Conservation (phyloP, 257 asterid genomes). For the Solanum microdontum region DNA sequence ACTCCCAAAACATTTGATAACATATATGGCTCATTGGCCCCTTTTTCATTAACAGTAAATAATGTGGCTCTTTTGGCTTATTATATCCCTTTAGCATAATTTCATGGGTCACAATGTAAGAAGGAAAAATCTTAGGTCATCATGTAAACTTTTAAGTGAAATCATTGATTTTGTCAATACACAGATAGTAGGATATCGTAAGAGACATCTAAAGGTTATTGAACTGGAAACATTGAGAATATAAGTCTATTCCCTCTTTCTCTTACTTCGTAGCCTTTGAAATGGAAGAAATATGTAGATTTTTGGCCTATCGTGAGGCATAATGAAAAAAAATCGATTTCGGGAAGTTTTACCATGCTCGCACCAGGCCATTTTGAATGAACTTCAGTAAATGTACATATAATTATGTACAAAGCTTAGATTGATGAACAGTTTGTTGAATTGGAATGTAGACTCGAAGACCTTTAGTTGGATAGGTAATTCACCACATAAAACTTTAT, state of each 20-base stretch:
- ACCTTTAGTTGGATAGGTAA: neutral
- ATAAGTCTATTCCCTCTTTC: neutral
- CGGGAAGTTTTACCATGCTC: neutral
- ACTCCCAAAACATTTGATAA: neutral
- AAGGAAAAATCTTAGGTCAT: neutral
- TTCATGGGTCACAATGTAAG: neutral
- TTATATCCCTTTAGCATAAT: neutral
- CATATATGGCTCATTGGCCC: neutral
- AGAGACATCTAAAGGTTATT: neutral
- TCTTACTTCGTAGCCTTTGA: neutral
- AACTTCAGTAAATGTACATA: neutral
- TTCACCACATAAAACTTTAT: neutral
- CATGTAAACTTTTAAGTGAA: neutral
- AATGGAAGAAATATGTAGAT: neutral
- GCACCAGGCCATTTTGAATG: neutral
- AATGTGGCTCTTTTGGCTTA: neutral
- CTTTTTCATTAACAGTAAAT: neutral
- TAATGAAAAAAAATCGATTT: neutral
- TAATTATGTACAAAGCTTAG: neutral
- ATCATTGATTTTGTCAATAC: neutral
- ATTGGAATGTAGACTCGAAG: neutral
- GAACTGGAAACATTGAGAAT: neutral
- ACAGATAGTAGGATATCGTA: neutral
- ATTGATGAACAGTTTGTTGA: neutral
- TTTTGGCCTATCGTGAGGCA: neutral